Evolutionary conservation across 2,329 filamentous ascomycete species (phyloP), one percentile per base, ranked within the genome.

Genomic region (Penicillium sp.): DNA sequence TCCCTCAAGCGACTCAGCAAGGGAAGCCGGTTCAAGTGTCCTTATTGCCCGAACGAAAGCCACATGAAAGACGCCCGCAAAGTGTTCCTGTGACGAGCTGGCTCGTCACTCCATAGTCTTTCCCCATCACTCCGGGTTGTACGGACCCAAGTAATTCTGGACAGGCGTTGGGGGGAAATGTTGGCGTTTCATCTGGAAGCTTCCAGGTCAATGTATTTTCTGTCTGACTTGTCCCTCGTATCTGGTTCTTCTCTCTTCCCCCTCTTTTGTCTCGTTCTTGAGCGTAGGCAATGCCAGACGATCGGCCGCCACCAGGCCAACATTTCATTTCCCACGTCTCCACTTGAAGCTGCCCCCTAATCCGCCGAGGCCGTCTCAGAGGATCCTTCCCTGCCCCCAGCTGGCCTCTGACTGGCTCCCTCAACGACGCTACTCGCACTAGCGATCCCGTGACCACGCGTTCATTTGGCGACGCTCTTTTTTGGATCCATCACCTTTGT

Each of bases 41-140:
- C 95, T 0, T 99, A 99, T 73, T 99, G 95, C 72, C 95, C 95
- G 0, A 87, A 81, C 34, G 94, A 98, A 76, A 92, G 91, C 48
- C 83, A 88, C 64, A 81, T 90, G 1, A 87, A 86, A 65, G 92
- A 97, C 56, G 91, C 92, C 6, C 84, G 82, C 67, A 87, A 88
- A 73, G 89, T 95, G 47, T 86, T 87, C 54, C 75, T 92, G 48
- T 92, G 78, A 76, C 10, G 45, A 58, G 38, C 52, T 41, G 50
- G 38, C 50, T 53, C 10, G 38, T 54, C n/a, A 20, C 15, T 43
- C 15, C 1, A 1, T 25, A 37, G 35, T 22, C 20, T 49, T 42
- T 15, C 12, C 3, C 8, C n/a, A 37, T 28, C 35, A 53, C n/a
- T 41, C 28, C 14, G 37, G 38, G 37, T n/a, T 11, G 34, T 7